phyloP scores from a whole-genome alignment of 176 grass and related monocot species.

The sorghum (Sorghum bicolor) region DNA sequence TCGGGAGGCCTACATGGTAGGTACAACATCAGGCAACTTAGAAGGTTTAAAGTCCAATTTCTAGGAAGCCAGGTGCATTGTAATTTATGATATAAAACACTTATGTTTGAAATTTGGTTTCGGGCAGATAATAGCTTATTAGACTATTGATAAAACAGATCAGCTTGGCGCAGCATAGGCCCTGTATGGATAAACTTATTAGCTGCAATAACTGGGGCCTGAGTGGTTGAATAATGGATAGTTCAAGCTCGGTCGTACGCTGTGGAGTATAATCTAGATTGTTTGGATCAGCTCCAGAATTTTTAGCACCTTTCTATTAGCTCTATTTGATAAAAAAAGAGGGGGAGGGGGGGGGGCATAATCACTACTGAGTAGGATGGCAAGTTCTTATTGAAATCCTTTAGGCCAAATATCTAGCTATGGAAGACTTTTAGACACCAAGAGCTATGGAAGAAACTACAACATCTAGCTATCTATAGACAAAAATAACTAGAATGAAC shows the following conservation, averaged over 20 bases:
- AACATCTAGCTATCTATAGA: background rate
- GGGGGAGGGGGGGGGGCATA: background rate
- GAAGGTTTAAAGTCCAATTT: background rate
- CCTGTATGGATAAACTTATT: background rate
- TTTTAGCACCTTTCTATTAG: background rate
- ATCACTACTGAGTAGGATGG: background rate
- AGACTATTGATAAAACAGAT: background rate
- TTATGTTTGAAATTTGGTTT: background rate
- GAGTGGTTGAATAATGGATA: background rate
- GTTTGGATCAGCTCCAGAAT: background rate
- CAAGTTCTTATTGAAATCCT: background rate
- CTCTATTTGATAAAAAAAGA: background rate
- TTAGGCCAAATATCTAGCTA: background rate
- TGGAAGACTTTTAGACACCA: background rate
- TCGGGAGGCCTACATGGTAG: constrained; percentile 53
- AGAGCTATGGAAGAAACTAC: background rate
- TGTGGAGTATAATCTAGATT: background rate
- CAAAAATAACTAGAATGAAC: background rate
- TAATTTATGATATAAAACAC: background rate
- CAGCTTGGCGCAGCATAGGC: background rate
- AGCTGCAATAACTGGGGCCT: background rate
- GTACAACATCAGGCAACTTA: constrained; percentile 1
- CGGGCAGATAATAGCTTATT: background rate
- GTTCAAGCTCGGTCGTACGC: background rate
- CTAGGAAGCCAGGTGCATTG: background rate